Evolutionary conservation across 2,329 filamentous ascomycete species (phyloP).

Genomic region (Colletotrichum spaethianum): DNA sequence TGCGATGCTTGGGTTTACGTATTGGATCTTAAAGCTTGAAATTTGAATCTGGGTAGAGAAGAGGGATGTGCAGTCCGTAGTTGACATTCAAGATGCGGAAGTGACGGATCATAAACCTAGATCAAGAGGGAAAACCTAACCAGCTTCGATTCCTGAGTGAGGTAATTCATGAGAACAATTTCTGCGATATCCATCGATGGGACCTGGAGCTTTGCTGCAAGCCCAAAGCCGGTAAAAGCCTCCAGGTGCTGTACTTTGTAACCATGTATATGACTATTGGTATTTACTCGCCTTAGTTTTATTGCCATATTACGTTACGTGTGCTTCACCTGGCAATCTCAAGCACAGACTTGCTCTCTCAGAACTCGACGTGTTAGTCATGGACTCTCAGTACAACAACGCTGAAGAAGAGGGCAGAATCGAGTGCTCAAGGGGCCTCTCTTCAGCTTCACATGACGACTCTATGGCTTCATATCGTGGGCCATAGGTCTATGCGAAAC

Average conservation of each 20-base stretch:
- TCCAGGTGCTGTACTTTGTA: too few species aligned
- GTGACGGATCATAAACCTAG: background rate
- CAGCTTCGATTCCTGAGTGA: too few species aligned
- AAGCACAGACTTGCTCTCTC: background rate
- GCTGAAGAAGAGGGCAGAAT: background rate
- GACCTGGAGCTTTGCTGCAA: background rate
- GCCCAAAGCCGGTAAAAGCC: too few species aligned
- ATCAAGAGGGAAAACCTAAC: background rate
- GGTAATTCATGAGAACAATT: background rate
- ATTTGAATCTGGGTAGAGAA: background rate
- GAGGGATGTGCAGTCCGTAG: too few species aligned
- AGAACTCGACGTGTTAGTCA: background rate
- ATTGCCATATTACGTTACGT: background rate
- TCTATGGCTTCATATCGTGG: background rate
- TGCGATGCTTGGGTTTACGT: background rate
- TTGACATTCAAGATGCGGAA: background rate
- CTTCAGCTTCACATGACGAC: background rate
- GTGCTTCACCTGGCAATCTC: background rate
- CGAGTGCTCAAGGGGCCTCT: background rate
- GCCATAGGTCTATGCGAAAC: background rate
- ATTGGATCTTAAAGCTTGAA: too few species aligned
- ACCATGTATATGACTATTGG: too few species aligned
- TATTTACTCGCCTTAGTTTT: too few species aligned
- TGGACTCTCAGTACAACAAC: background rate
- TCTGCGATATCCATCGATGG: background rate